Conservation (phyloP, 2,329 filamentous ascomycete species). For the Pezicula rhizophila region DNA sequence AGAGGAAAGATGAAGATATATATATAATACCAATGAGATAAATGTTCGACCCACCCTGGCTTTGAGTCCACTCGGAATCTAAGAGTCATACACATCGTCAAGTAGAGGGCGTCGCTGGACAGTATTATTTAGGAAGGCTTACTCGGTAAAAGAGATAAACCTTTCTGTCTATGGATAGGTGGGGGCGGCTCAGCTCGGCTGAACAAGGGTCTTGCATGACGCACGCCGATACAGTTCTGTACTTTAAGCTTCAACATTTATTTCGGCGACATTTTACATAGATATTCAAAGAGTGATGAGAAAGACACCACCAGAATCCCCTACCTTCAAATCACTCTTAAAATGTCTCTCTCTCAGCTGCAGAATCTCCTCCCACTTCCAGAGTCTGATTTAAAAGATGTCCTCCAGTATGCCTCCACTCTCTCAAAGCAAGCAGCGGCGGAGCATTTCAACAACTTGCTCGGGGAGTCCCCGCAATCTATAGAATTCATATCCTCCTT, state of each 20-base stretch:
- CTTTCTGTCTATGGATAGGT: too few species aligned
- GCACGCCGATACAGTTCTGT: too few species aligned
- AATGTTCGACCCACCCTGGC: neutral
- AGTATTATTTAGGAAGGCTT: neutral
- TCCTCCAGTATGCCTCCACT: slow-evolving; percentile 74
- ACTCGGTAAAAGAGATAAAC: too few species aligned
- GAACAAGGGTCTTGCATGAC: too few species aligned
- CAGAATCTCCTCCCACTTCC: slow-evolving; percentile 78
- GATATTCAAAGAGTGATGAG: too few species aligned
- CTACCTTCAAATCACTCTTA: neutral
- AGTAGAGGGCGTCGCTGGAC: neutral
- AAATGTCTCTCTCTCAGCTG: slow-evolving; percentile 57
- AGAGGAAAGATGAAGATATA: neutral
- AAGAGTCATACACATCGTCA: neutral
- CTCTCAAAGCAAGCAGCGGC: slow-evolving; percentile 73
- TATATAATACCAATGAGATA: neutral
- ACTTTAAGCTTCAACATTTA: too few species aligned
- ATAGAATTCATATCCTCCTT: slow-evolving; percentile 68
- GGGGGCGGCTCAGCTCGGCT: too few species aligned
- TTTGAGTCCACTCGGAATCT: neutral
- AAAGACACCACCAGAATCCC: neutral
- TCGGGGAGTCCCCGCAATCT: slow-evolving; percentile 76
- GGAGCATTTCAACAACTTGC: slow-evolving; percentile 78
- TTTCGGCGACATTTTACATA: too few species aligned
- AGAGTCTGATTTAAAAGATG: slow-evolving; percentile 74